Percentiles rank a stretch among this genome's conserved stretches.
phyloP scores from a whole-genome alignment of 106 monocot genomes.

The Hemerocallis citrina region DNA sequence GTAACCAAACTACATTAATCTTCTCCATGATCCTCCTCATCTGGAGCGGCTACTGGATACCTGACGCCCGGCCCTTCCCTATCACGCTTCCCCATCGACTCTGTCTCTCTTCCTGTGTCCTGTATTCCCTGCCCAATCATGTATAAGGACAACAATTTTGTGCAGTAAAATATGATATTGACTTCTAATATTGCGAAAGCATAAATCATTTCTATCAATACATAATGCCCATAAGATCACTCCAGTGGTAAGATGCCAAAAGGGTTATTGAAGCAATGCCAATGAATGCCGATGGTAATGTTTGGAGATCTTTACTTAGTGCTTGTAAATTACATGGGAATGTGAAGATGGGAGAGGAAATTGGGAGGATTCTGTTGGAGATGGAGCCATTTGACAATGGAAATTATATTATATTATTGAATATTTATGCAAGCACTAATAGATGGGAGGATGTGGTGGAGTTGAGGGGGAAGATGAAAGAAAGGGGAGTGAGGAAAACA shows the following conservation, averaged over 20 bases:
- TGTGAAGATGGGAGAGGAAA: slow-evolving; percentile 9
- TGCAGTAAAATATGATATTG: too few species aligned
- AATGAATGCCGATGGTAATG: slow-evolving; percentile 23
- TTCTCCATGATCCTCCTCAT: too few species aligned
- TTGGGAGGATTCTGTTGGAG: slow-evolving; percentile 15
- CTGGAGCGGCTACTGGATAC: too few species aligned
- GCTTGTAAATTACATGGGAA: slow-evolving; percentile 19
- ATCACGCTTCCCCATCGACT: too few species aligned
- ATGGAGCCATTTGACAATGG: slow-evolving; percentile 18
- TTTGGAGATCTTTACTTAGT: slow-evolving; percentile 15
- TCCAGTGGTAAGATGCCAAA: slow-evolving; percentile 10
- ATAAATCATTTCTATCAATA: too few species aligned
- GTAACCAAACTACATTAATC: too few species aligned
- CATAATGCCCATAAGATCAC: too few species aligned
- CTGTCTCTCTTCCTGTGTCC: too few species aligned
- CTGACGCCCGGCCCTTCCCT: too few species aligned
- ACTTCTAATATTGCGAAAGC: too few species aligned
- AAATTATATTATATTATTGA: slow-evolving; percentile 13
- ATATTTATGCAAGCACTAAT: slow-evolving; percentile 15
- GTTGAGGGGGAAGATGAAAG: slow-evolving; percentile 18
- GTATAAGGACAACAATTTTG: too few species aligned
- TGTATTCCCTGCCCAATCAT: too few species aligned
- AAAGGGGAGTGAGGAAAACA: slow-evolving; percentile 6
- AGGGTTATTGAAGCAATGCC: slow-evolving; percentile 18
- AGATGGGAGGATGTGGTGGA: slow-evolving; percentile 16